Evolutionary conservation across 2,329 filamentous ascomycete species (phyloP), one percentile per base, ranked within the genome.

Genomic region (Metarhizium humberi): DNA sequence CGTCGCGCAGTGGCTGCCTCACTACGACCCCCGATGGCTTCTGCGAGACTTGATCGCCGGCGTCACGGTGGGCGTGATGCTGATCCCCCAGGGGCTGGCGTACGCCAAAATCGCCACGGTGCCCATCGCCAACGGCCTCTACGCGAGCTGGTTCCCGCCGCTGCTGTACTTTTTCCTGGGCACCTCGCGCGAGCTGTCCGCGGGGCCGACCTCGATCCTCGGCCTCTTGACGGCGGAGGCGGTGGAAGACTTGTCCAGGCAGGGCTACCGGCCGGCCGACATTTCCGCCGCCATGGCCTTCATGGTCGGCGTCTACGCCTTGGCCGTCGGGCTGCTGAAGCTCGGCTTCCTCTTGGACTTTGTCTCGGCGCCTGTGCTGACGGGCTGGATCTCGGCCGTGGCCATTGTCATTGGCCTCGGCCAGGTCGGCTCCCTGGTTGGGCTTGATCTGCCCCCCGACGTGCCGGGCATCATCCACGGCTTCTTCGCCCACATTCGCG

Each of bases 301-400:
- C 64, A 80, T 82, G 69, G 81, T 86, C 58, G 84, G 84, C 0
- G 71, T 84, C 3, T 84, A 82, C 61, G 74, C 78, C 16, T 74
- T 86, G 25, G 72, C 75, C 16, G 69, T 87, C 3, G 84, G 84
- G 0, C 71, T 86, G 1, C 71, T 86, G 25, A 83, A 82, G 53
- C 77, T 86, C 5, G 83, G 83, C 1, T 87, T 85, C 64, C 71
- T 86, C 5, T 74, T 87, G 20, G 82, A 87, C 57, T 86, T 85
- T 61, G 80, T 87, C 60, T 85, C 83, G 0, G 75, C 83, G 1
- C 83, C 83, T 0, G 80, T 86, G 1, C 73, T 87, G 0, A 81
- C 75, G 6, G 84, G 84, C 4, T 86, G 86, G 69, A 84, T 87
- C 60, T 84, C 82, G 0, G 82, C 83, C 2, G 82, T 84, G 1